Percentiles rank a stretch among this genome's conserved stretches.
Evolutionary conservation across 768 basidiomycete species (phyloP).

Genomic region (Suillus weaverae): DNA sequence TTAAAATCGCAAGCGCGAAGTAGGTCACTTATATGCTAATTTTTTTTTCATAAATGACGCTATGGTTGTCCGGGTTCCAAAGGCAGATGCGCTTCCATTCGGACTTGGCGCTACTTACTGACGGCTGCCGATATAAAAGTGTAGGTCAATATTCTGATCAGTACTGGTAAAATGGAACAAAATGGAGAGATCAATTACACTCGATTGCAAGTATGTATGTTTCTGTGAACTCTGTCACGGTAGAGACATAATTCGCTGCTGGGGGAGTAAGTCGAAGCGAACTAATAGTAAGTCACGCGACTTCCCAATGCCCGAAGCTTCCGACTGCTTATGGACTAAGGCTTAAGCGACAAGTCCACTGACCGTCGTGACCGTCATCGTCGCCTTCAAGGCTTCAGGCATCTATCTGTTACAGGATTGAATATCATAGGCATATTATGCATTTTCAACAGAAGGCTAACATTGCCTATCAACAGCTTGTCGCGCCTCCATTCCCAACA

Average conservation of each 20-base stretch:
- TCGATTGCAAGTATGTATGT: too few species aligned
- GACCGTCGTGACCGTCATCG: too few species aligned
- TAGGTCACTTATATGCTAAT: not conserved
- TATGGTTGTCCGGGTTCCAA: not conserved
- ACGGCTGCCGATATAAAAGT: not conserved
- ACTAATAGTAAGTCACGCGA: not conserved
- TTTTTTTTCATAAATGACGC: slow-evolving; percentile 1
- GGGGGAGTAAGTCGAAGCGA: too few species aligned
- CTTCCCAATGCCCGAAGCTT: too few species aligned
- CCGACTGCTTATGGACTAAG: too few species aligned
- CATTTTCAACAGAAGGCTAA: not conserved
- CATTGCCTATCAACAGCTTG: slow-evolving; percentile 6
- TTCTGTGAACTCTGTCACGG: too few species aligned
- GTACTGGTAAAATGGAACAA: not conserved
- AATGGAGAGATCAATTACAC: not conserved
- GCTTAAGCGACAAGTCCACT: too few species aligned
- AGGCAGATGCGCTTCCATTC: not conserved
- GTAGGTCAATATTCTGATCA: not conserved
- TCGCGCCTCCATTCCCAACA: slow-evolving; percentile 13
- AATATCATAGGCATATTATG: not conserved
- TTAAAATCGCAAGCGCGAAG: not conserved
- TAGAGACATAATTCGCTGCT: not conserved
- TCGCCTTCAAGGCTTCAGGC: too few species aligned
- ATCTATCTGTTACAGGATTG: not conserved
- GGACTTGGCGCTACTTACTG: not conserved